Conservation (phyloP, 2,329 filamentous ascomycete genomes). For the Neurospora sp. region DNA sequence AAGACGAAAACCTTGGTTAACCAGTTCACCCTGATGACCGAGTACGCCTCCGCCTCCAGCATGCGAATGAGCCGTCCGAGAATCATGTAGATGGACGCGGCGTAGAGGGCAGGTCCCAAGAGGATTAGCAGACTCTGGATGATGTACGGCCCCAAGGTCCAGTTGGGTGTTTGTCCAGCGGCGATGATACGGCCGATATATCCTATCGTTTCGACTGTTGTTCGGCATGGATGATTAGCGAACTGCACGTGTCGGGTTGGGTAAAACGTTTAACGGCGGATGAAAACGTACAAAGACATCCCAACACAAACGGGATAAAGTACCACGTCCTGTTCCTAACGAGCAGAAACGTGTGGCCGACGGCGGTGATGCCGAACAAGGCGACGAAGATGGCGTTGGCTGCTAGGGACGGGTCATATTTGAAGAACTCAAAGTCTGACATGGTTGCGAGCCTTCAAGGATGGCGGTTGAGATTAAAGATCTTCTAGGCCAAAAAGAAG, state of each 20-base stretch:
- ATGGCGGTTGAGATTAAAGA: neutral
- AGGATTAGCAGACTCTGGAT: constrained; percentile 31
- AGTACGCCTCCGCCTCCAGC: constrained; percentile 29
- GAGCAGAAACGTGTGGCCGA: constrained; percentile 28
- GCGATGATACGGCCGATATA: constrained; percentile 40
- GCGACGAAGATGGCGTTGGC: constrained; percentile 31
- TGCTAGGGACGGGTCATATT: constrained; percentile 32
- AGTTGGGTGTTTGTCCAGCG: constrained; percentile 29
- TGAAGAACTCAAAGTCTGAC: constrained; percentile 25
- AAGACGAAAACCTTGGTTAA: constrained; percentile 41
- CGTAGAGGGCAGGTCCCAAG: constrained; percentile 31
- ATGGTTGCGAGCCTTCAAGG: neutral
- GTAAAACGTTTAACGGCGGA: neutral
- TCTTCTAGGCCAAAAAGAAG: neutral
- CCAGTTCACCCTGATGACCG: constrained; percentile 32
- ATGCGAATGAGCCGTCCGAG: constrained; percentile 29
- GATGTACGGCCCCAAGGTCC: constrained; percentile 27
- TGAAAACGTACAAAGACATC: constrained; percentile 34
- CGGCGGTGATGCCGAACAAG: constrained; percentile 29
- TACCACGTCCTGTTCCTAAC: constrained; percentile 35
- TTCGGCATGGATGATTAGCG: neutral
- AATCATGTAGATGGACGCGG: constrained; percentile 37
- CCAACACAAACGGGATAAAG: constrained; percentile 41
- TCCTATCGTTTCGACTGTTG: constrained; percentile 39
- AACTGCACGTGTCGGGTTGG: too few species aligned